Percentiles rank a stretch among this genome's conserved stretches.
Conservation (phyloP, 2,329 filamentous ascomycete genomes). For the Elsinoe perseae region DNA sequence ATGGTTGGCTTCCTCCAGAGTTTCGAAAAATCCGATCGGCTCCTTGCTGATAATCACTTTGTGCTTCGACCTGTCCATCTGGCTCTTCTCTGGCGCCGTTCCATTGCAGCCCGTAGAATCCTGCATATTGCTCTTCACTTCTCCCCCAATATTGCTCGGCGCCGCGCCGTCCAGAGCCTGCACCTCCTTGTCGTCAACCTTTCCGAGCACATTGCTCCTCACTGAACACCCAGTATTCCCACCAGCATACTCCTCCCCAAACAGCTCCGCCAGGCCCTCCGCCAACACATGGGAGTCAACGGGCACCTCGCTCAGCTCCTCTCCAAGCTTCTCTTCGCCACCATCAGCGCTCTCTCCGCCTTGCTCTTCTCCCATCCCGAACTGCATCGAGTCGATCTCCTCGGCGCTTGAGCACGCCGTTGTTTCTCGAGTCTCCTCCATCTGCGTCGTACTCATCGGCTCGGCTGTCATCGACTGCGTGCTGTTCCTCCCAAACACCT, state of each 20-base stretch:
- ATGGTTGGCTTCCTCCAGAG: constrained; percentile 5
- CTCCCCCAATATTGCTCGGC: background rate
- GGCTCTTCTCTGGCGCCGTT: background rate
- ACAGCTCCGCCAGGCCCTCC: background rate
- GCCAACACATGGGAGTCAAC: background rate
- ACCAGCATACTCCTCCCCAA: background rate
- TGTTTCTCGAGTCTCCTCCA: background rate
- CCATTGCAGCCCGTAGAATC: background rate
- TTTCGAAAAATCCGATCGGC: background rate
- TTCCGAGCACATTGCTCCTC: background rate
- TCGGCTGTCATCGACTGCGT: background rate
- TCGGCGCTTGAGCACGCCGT: background rate
- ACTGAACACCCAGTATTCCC: background rate
- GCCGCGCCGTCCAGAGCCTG: background rate
- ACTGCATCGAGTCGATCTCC: background rate
- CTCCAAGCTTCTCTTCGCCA: background rate
- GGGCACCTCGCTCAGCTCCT: background rate
- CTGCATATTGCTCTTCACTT: background rate
- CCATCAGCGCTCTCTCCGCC: background rate
- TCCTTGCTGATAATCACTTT: background rate
- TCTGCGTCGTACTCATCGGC: background rate
- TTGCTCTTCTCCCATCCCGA: background rate
- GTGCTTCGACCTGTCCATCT: background rate
- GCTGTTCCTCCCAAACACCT: background rate
- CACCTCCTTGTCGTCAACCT: background rate